Conservation (phyloP, 495 filamentous ascomycete genomes). For the Neurospora tetrasperma region DNA sequence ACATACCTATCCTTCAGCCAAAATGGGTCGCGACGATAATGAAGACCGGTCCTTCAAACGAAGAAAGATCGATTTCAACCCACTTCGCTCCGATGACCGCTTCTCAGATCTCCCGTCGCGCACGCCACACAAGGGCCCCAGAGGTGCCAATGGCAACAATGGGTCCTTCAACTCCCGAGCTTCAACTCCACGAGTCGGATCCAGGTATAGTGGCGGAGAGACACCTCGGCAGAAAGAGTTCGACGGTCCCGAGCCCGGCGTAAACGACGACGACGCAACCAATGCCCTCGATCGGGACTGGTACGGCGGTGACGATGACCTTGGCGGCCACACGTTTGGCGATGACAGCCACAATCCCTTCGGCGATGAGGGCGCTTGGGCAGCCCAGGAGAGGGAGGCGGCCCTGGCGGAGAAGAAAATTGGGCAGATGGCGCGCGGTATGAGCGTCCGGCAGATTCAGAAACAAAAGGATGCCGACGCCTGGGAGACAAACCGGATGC, state of each 20-base stretch:
- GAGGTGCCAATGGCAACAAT: conserved; percentile 19
- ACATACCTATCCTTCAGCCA: background rate
- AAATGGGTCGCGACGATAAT: conserved; percentile 27
- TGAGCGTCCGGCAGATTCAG: conserved; percentile 63
- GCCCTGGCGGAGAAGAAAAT: conserved; percentile 66
- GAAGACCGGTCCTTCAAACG: conserved; percentile 48
- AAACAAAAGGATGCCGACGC: conserved; percentile 92
- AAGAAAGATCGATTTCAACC: conserved; percentile 50
- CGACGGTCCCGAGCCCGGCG: conserved; percentile 40
- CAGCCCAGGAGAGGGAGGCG: conserved; percentile 57
- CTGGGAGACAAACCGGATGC: conserved; percentile 98
- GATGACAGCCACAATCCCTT: conserved; percentile 56
- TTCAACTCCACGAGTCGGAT: conserved; percentile 40
- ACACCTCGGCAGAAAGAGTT: conserved; percentile 44
- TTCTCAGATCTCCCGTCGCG: conserved; percentile 47
- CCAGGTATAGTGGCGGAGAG: conserved; percentile 26
- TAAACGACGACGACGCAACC: conserved; percentile 34
- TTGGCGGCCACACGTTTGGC: conserved; percentile 60
- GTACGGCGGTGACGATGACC: conserved; percentile 70
- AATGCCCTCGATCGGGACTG: conserved; percentile 78
- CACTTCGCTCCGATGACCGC: conserved; percentile 43
- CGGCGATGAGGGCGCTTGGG: conserved; percentile 49
- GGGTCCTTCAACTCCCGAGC: conserved; percentile 29
- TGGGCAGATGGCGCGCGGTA: conserved; percentile 41
- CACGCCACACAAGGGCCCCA: conserved; percentile 5